phyloP scores from a whole-genome alignment of 139 green algal species.

The Chlamydomonas applanata region DNA sequence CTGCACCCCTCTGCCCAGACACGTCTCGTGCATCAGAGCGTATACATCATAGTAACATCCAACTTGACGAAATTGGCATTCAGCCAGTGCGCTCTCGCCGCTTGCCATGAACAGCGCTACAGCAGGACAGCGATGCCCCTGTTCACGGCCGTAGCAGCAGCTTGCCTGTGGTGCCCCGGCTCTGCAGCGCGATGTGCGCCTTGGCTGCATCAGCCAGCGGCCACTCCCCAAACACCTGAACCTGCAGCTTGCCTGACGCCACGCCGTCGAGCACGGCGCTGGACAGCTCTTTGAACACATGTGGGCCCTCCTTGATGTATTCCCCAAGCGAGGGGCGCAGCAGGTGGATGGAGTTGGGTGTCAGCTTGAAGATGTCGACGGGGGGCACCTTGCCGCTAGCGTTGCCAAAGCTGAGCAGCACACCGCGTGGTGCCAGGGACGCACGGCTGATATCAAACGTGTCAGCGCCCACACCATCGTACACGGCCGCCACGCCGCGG shows the following conservation, averaged over 20 bases:
- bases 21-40: too few relatives aligned
- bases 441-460: slow-evolving; percentile 29
- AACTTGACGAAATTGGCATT: too few relatives aligned
- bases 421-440: slow-evolving; percentile 26
- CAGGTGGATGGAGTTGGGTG: slow-evolving; percentile 11
- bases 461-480: slow-evolving; percentile 35
- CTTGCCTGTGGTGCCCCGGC: slow-evolving; percentile 17
- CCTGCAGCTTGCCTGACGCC: slow-evolving; percentile 2
- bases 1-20: too few relatives aligned
- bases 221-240: slow-evolving; percentile 3
- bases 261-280: background rate
- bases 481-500: slow-evolving; percentile 31
- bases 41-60: too few relatives aligned
- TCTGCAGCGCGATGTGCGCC: slow-evolving; percentile 19
- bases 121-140: too few relatives aligned
- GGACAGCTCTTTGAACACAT: slow-evolving; percentile 16
- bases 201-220: slow-evolving; percentile 2
- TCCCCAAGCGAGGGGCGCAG: slow-evolving; percentile 19
- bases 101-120: too few relatives aligned
- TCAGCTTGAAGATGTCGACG: slow-evolving; percentile 12
- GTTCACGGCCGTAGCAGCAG: slow-evolving; percentile 11
- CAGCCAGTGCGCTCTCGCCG: too few relatives aligned
- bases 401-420: slow-evolving; percentile 33
- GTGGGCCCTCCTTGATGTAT: slow-evolving; percentile 4
- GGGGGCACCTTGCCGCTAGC: slow-evolving; percentile 27